Evolutionary conservation across 2,329 filamentous ascomycete genomes (phyloP).

Genomic region (Fusarium decemcellulare): DNA sequence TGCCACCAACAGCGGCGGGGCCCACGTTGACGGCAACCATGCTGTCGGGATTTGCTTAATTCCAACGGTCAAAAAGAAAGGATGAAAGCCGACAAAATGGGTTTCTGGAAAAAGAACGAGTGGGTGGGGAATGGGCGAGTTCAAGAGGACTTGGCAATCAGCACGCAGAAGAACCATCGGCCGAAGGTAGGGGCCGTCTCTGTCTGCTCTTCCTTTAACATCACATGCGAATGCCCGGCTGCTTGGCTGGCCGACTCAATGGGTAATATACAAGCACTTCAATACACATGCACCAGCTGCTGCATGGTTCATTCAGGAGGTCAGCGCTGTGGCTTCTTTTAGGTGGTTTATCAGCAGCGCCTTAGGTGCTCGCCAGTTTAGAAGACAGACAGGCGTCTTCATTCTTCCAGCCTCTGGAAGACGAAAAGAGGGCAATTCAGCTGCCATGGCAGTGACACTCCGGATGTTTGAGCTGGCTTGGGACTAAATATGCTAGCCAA

Average conservation of each 20-base stretch:
- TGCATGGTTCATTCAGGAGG: background rate
- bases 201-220: background rate
- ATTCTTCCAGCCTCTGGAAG: background rate
- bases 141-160: conserved; percentile 1
- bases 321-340: too few relatives aligned
- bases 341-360: too few relatives aligned
- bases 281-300: background rate
- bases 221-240: background rate
- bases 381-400: background rate
- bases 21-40: conserved; percentile 1
- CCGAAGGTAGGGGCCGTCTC: background rate
- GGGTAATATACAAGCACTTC: background rate
- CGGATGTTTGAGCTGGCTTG: too few relatives aligned
- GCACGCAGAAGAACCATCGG: background rate
- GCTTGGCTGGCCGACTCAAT: background rate
- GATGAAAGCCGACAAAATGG: background rate
- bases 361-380: too few relatives aligned
- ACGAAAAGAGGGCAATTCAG: background rate
- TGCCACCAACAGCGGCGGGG: background rate
- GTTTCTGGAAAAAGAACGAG: background rate
- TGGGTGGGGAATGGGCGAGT: background rate
- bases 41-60: conserved; percentile 2
- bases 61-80: conserved; percentile 1
- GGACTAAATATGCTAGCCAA: background rate
- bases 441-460: background rate